phyloP scores from a whole-genome alignment of 306 rosid species.

The Albizia julibrissin region DNA sequence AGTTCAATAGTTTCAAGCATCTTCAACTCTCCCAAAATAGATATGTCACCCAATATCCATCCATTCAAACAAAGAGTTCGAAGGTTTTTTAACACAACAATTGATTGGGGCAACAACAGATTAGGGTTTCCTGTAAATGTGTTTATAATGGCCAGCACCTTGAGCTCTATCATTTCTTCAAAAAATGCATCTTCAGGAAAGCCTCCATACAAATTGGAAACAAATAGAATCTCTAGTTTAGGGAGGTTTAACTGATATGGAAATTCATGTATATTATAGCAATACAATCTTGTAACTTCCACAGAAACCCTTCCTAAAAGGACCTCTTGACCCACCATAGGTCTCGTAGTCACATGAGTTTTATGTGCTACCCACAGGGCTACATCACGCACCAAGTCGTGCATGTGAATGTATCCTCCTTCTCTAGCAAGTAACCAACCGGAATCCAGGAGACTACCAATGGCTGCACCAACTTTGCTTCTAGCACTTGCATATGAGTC shows the following conservation, averaged over 20 bases:
- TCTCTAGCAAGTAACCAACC: background rate
- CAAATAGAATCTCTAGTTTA: background rate
- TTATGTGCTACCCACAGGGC: background rate
- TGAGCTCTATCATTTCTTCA: background rate
- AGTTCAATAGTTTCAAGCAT: background rate
- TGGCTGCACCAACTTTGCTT: background rate
- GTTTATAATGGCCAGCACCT: background rate
- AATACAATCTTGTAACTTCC: background rate
- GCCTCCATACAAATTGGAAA: background rate
- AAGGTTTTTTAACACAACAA: background rate
- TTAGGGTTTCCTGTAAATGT: background rate
- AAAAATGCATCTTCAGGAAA: background rate
- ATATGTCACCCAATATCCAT: background rate
- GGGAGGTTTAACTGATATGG: background rate
- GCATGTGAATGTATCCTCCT: background rate
- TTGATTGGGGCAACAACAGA: background rate
- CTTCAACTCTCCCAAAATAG: background rate
- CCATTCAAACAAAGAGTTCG: background rate
- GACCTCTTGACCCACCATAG: background rate
- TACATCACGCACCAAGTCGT: background rate
- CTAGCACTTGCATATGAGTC: background rate
- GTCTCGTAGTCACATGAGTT: background rate
- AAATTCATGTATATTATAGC: background rate
- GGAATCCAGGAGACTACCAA: background rate
- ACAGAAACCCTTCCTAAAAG: background rate